Evolutionary conservation across 306 rosid species (phyloP), one percentile per base, ranked within the genome.

Genomic region (Purshia tridentata): DNA sequence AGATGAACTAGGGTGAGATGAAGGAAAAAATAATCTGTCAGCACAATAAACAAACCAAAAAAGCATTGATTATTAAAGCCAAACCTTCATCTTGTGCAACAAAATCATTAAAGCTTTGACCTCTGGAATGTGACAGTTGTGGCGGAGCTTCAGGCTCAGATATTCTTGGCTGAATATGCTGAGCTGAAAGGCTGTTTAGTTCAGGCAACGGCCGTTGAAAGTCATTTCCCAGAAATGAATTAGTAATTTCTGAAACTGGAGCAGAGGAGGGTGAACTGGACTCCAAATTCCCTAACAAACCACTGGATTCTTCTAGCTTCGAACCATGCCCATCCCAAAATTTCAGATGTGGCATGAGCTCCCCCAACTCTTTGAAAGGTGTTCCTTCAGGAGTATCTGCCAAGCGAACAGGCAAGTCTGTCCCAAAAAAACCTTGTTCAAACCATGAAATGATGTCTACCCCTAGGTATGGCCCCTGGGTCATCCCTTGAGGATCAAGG

Each of bases 401-500:
- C 48, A 84, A 63, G 53, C 91, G 86, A 72, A 87, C 88, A 20
- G 74, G 91, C 54, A 87, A 77, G 80, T 87, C 85, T 23, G 80
- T 77, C n/a, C 91, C 91, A 55, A 87, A 87, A 74, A 84, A 87
- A 0, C 86, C 83, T 82, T 87, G 91, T 61, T 87, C 91, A 76
- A 84, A 77, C 91, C 91, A 87, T 54, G 82, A 79, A 65, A 87
- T 64, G 29, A 87, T 87, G 80, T 87, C 91, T 11, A 73, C 83
- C 77, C 88, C 91, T 35, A 84, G 47, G 75, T 78, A 87, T 20
- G 91, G 88, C 39, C 91, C 91, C 67, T 84, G 91, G 40, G 60
- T 82, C 49, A 65, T 83, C 72, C 91, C 88, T 74, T 87, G 91
- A 79, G 91, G 91, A 70, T 87, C 91, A 79, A 87, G 83, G 77